These are phyloP conservation scores for Botrytis deweyae DNA, from an alignment of 2,329 filamentous ascomycete species.

Conservation along the genomic window DNA sequence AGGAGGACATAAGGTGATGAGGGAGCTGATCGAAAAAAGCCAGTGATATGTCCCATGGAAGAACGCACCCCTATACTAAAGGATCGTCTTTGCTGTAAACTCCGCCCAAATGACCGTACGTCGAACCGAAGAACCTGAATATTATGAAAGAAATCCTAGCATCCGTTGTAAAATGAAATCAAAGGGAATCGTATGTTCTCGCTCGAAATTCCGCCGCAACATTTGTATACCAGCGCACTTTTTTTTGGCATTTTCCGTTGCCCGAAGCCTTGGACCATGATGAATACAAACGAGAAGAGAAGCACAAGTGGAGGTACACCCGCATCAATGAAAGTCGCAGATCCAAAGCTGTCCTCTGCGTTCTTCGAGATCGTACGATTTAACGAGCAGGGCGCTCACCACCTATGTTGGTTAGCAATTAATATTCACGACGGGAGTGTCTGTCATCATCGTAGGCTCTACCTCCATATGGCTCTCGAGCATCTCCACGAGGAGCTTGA, in stretches of 20 bases:
- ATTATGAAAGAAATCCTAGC: conserved; percentile 39
- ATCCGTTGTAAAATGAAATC: conserved; percentile 34
- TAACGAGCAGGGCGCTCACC: conserved; percentile 42
- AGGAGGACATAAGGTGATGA: conserved; percentile 40
- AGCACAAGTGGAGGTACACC: conserved; percentile 39
- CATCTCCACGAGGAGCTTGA: conserved; percentile 45
- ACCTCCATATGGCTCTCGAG: conserved; percentile 47
- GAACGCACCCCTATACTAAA: conserved; percentile 35
- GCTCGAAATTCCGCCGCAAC: conserved; percentile 35
- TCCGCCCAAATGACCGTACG: conserved; percentile 39
- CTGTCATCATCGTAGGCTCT: conserved; percentile 41
- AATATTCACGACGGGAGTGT: conserved; percentile 40
- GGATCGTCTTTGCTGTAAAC: conserved; percentile 34
- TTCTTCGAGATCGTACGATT: conserved; percentile 39
- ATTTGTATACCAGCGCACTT: conserved; percentile 30
- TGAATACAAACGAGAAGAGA: conserved; percentile 38
- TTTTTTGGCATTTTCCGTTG: conserved; percentile 38
- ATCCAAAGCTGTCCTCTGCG: conserved; percentile 40
- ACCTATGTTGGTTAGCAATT: conserved; percentile 41
- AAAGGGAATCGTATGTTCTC: conserved; percentile 34
- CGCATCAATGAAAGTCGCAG: conserved; percentile 41
- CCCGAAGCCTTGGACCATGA: conserved; percentile 40
- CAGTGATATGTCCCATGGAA: conserved; percentile 39
- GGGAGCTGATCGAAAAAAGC: conserved; percentile 38
- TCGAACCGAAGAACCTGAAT: conserved; percentile 38